phyloP scores from a whole-genome alignment of 371 early-diverging fungal genomes.

The Rhizopus microsporus region DNA sequence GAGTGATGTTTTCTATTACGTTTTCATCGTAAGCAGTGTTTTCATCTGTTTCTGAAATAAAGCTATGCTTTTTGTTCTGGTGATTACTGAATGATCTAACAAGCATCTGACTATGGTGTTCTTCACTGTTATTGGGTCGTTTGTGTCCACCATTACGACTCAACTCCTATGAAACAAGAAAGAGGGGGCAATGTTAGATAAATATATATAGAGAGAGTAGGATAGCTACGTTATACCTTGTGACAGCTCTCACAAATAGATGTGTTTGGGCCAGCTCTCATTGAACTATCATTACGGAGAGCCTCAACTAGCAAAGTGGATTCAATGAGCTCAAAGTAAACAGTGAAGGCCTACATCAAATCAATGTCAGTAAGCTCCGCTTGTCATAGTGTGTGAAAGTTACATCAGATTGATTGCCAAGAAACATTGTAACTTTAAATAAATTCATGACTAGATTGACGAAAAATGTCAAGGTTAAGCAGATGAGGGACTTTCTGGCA shows the following conservation, averaged over 20 bases:
- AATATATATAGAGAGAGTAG: background rate
- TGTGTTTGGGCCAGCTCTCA: slow-evolving; percentile 7
- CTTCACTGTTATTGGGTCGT: slow-evolving; percentile 13
- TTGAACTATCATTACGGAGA: slow-evolving; percentile 37
- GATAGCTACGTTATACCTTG: slow-evolving; percentile 20
- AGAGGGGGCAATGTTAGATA: background rate
- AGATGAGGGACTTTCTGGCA: slow-evolving; percentile 43
- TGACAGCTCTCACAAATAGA: slow-evolving; percentile 39
- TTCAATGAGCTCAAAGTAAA: slow-evolving; percentile 46
- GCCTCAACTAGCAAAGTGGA: slow-evolving; percentile 52
- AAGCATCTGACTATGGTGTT: slow-evolving; percentile 11
- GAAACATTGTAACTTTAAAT: slow-evolving; percentile 40
- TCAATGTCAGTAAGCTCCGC: background rate
- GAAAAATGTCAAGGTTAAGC: slow-evolving; percentile 45
- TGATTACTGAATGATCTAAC: slow-evolving; percentile 9
- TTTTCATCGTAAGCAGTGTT: background rate
- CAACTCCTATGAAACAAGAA: slow-evolving; percentile 12
- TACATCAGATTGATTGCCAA: slow-evolving; percentile 46
- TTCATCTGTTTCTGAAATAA: background rate
- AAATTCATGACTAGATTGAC: slow-evolving; percentile 53
- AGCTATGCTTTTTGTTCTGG: background rate
- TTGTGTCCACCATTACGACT: slow-evolving; percentile 4
- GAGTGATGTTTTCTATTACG: background rate
- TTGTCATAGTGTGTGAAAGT: slow-evolving; percentile 4
- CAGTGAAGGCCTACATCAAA: slow-evolving; percentile 42